Percentiles rank a stretch among this genome's conserved stretches.
Conservation (phyloP, 352 stramenopile species). For the Globisporangium solare region DNA sequence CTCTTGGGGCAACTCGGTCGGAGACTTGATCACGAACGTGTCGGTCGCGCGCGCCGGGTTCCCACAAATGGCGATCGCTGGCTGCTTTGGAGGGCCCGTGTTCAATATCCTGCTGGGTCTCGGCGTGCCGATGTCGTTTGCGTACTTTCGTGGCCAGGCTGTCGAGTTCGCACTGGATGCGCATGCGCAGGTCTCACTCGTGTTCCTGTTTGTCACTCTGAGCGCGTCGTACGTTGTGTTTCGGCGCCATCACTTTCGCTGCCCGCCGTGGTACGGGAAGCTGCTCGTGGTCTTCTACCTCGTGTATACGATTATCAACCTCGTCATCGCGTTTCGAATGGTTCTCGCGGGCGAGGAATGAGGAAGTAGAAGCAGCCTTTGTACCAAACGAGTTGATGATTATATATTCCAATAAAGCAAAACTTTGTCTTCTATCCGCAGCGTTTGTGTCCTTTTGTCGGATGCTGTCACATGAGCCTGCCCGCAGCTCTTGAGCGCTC, state of each 20-base stretch:
- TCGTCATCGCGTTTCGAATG: conserved; percentile 43
- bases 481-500: not conserved
- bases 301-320: conserved; percentile 69
- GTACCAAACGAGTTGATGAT: conserved; percentile 6
- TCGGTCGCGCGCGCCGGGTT: conserved; percentile 77
- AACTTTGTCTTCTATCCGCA: conserved; percentile 3
- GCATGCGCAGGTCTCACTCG: conserved; percentile 71
- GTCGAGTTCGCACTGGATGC: conserved; percentile 49
- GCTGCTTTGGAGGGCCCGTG: conserved; percentile 77
- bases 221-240: conserved; percentile 50
- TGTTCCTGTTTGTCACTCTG: conserved; percentile 61
- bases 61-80: conserved; percentile 81
- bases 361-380: not conserved
- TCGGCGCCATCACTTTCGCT: conserved; percentile 42
- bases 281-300: conserved; percentile 63
- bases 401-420: not conserved
- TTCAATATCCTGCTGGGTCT: conserved; percentile 83
- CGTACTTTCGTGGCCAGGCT: conserved; percentile 39
- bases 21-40: conserved; percentile 80
- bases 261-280: conserved; percentile 68
- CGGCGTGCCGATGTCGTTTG: conserved; percentile 63
- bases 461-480: not conserved
- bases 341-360: conserved; percentile 1
- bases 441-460: too few relatives aligned
- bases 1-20: conserved; percentile 82